Evolutionary conservation across 2,329 filamentous ascomycete genomes (phyloP).

Genomic region (Pyricularia pennisetigena): DNA sequence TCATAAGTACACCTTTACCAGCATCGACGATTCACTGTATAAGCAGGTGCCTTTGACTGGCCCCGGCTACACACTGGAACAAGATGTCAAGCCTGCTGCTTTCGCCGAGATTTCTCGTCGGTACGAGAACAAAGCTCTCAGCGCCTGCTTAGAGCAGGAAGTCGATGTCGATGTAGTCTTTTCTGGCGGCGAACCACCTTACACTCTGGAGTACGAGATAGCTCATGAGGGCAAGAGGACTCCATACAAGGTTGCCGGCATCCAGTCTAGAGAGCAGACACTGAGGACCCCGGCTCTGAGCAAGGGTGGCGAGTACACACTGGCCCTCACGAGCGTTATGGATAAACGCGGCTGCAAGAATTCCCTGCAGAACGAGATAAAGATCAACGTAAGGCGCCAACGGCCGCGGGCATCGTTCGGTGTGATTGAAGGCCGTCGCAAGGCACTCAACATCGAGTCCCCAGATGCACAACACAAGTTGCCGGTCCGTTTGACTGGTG

Average conservation of each 20-base stretch:
- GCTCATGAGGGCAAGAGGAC: conserved; percentile 80
- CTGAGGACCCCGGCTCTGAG: conserved; percentile 67
- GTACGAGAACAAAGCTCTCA: conserved; percentile 37
- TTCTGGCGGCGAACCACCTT: conserved; percentile 68
- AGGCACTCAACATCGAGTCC: conserved; percentile 61
- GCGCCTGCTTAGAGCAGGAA: conserved; percentile 74
- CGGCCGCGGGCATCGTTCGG: conserved; percentile 82
- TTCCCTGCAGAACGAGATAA: conserved; percentile 73
- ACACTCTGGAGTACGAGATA: conserved; percentile 84
- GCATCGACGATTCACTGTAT: conserved; percentile 78
- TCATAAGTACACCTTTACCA: conserved; percentile 78
- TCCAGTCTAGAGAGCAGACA: conserved; percentile 52
- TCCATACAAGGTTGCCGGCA: conserved; percentile 53
- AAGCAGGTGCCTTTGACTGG: conserved; percentile 52
- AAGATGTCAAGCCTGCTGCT: conserved; percentile 88
- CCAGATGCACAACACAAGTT: conserved; percentile 58
- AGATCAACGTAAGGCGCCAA: conserved; percentile 80
- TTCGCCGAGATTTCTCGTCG: conserved; percentile 57
- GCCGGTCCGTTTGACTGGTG: conserved; percentile 77
- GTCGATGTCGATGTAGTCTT: conserved; percentile 67
- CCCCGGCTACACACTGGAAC: conserved; percentile 58
- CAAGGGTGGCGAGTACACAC: conserved; percentile 81
- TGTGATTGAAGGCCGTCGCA: conserved; percentile 69
- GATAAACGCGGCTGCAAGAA: conserved; percentile 83
- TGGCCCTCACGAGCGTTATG: conserved; percentile 77